phyloP scores from a whole-genome alignment of 139 green algal genomes.

The Auxenochlorella pyrenoidosa region DNA sequence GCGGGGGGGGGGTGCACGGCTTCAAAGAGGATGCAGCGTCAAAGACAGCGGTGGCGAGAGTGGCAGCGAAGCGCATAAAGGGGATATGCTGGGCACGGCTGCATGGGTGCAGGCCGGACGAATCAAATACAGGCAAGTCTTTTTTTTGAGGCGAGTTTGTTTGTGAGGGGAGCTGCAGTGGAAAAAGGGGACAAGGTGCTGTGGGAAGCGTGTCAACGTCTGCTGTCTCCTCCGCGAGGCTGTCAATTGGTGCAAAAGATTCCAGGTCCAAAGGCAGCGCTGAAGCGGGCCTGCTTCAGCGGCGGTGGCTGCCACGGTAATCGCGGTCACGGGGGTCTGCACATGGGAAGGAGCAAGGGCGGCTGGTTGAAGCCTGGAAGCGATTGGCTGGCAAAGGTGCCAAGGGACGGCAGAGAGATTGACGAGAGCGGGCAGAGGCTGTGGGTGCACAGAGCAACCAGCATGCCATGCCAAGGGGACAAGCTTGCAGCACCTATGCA shows the following conservation, averaged over 20 bases:
- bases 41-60: too few relatives aligned
- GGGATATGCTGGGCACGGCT: not conserved
- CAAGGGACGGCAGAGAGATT: not conserved
- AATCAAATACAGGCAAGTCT: slow-evolving; percentile 8
- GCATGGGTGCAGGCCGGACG: not conserved
- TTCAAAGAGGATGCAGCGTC: too few relatives aligned
- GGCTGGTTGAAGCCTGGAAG: not conserved
- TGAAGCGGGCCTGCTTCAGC: not conserved
- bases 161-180: not conserved
- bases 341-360: not conserved
- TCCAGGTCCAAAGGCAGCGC: not conserved
- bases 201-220: not conserved
- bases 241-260: not conserved
- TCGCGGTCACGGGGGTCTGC: not conserved
- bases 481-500: not conserved
- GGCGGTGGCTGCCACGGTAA: not conserved
- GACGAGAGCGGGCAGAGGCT: not conserved
- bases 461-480: not conserved
- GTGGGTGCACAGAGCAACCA: not conserved
- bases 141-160: slow-evolving; percentile 9
- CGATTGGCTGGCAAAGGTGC: too few relatives aligned
- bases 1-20: too few relatives aligned
- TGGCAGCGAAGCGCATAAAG: too few relatives aligned
- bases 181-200: not conserved
- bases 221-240: too few relatives aligned